Base-by-base conservation (phyloP, 495 filamentous ascomycete genomes). In the Xylaria grammica region DNA sequence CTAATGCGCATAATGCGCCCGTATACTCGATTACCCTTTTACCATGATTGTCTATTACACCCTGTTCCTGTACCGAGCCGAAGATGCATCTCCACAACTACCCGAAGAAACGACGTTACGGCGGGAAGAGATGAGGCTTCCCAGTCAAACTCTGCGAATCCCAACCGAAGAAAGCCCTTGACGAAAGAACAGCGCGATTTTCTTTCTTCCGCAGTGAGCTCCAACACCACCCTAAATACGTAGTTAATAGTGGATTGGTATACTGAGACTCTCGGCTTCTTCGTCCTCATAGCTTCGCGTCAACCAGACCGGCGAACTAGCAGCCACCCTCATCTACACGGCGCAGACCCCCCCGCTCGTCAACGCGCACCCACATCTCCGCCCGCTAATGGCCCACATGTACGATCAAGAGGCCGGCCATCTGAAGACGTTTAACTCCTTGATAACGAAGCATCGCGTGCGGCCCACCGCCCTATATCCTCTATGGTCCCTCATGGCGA, bases 401-500 rank as follows among this genome's bases (percentile, higher is more conserved):
- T 93, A 97, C 82, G 91, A 94, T 68, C 95, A 99, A 74, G 95
- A 99, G 81, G 92, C 89, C 6, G 87, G 85, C 8, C 95, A 99
- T 75, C 86, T 98, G 65, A 70, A 78, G 15, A 92, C 86, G 54
- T 99, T 99, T 87, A 96, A 97, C 75, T 56, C 77, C 1, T 85
- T 98, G 10, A 78, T 98, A 19, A 89, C 91, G 3, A 89, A 89
- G 59, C 95, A 99, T 75, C 92, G 94, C 51, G 85, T 99, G 15
- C 94, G 95, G 0, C 95, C 95, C 0, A 98, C 95, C 7, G 91
- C 90, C 29, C 90, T 99, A 84, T 97, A 95, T 71, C 96, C 96
- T 1, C 42, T 97, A 7, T 99, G 95, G 95, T 84, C 87, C n/a
- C 81, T 86, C 11, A 87, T 93, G 0, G 91, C 96, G 11, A 89